phyloP scores from a whole-genome alignment of 495 filamentous ascomycete genomes.

The Hypoxylon subgilvum region DNA sequence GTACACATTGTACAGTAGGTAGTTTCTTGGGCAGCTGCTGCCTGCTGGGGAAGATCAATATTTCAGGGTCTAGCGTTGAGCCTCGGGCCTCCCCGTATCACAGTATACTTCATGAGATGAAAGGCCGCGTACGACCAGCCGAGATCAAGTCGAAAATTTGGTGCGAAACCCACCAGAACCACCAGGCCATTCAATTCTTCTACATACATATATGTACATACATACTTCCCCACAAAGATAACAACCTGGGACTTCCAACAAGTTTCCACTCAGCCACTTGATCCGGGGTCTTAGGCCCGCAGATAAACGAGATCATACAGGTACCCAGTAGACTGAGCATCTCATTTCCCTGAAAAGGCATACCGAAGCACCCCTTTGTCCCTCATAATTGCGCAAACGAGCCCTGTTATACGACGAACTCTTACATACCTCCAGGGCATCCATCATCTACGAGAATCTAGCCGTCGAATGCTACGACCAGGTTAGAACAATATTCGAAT shows the following conservation, averaged over 20 bases:
- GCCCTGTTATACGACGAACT: constrained; percentile 7
- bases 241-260: constrained; percentile 27
- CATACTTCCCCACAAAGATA: constrained; percentile 38
- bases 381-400: constrained; percentile 35
- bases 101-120: too few relatives aligned
- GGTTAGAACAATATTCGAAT: not conserved
- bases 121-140: too few relatives aligned
- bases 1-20: too few relatives aligned
- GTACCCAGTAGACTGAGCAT: too few relatives aligned
- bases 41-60: not conserved
- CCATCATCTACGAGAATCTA: too few relatives aligned
- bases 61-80: not conserved
- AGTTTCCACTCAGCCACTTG: too few relatives aligned
- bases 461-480: not conserved
- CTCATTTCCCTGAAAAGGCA: constrained; percentile 30
- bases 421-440: too few relatives aligned
- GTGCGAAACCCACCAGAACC: too few relatives aligned
- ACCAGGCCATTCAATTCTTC: too few relatives aligned
- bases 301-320: constrained; percentile 20
- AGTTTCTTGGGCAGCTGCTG: too few relatives aligned
- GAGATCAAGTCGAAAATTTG: too few relatives aligned
- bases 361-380: constrained; percentile 35
- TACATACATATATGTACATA: too few relatives aligned
- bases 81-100: not conserved
- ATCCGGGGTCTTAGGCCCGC: constrained; percentile 34